Evolutionary conservation across 2,329 filamentous ascomycete species (phyloP).

Genomic region (Aureobasidium sp.): DNA sequence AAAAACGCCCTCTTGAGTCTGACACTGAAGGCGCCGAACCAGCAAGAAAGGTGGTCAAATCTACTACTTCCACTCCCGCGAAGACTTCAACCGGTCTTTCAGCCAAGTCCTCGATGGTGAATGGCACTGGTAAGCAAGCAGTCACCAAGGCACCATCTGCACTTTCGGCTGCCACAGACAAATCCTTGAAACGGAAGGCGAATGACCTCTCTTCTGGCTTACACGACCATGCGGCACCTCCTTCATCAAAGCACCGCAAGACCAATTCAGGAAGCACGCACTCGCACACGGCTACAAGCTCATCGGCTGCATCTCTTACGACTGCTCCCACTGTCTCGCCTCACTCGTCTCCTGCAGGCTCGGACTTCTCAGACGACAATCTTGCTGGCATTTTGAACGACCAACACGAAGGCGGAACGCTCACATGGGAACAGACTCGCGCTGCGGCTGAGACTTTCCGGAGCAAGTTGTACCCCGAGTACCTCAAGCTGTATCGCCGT

Average conservation of each 20-base stretch:
- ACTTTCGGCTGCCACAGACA: slow-evolving; percentile 28
- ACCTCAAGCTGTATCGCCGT: slow-evolving; percentile 49
- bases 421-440: slow-evolving; percentile 28
- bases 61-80: slow-evolving; percentile 27
- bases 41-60: slow-evolving; percentile 22
- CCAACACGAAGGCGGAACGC: slow-evolving; percentile 15
- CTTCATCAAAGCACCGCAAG: slow-evolving; percentile 28
- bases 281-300: slow-evolving; percentile 23
- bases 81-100: background rate
- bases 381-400: slow-evolving; percentile 10
- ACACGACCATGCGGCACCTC: slow-evolving; percentile 20
- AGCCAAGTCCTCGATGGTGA: background rate
- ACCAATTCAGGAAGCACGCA: slow-evolving; percentile 27
- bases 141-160: slow-evolving; percentile 19
- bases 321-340: slow-evolving; percentile 21
- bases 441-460: slow-evolving; percentile 44
- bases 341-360: slow-evolving; percentile 16
- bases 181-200: slow-evolving; percentile 40
- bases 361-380: slow-evolving; percentile 1
- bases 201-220: slow-evolving; percentile 29
- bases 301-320: slow-evolving; percentile 21
- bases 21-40: slow-evolving; percentile 7
- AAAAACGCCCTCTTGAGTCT: slow-evolving; percentile 14
- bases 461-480: slow-evolving; percentile 52
- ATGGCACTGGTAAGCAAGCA: slow-evolving; percentile 18